These are phyloP conservation scores for Phellinidium pouzarii DNA, from an alignment of 1,284 basidiomycete species.

Conservation along the genomic window DNA sequence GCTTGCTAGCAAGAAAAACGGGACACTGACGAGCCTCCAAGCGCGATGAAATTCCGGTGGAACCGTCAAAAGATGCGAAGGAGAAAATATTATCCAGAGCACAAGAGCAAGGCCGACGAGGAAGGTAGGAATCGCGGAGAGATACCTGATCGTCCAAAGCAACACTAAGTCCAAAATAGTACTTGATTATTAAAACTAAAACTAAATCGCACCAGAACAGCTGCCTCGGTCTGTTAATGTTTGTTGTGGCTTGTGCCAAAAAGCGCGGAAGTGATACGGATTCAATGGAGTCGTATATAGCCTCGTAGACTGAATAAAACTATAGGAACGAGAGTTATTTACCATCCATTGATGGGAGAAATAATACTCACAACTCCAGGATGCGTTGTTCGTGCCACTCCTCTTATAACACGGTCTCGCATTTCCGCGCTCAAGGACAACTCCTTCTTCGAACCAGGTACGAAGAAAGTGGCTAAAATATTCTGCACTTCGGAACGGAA, in stretches of 20 bases:
- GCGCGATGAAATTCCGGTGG: constrained; percentile 27
- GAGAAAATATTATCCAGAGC: constrained; percentile 26
- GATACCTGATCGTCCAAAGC: background rate
- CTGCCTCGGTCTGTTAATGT: constrained; percentile 35
- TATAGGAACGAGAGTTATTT: constrained; percentile 14
- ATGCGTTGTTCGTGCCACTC: constrained; percentile 30
- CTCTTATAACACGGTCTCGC: constrained; percentile 29
- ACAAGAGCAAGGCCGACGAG: constrained; percentile 26
- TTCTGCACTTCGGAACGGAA: constrained; percentile 30
- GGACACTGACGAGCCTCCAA: constrained; percentile 30
- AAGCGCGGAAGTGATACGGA: constrained; percentile 29
- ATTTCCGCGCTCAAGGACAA: constrained; percentile 30
- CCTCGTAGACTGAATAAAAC: constrained; percentile 34
- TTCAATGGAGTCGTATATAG: constrained; percentile 28
- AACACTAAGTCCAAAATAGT: background rate
- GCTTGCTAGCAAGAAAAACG: constrained; percentile 28
- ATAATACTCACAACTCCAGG: constrained; percentile 32
- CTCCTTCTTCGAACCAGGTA: constrained; percentile 30
- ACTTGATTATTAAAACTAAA: constrained; percentile 23
- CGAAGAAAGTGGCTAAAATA: constrained; percentile 33
- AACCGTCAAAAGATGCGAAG: constrained; percentile 4
- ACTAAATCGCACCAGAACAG: constrained; percentile 29
- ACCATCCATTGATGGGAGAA: background rate
- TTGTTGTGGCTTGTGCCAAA: constrained; percentile 26
- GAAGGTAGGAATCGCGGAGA: constrained; percentile 15